Evolutionary conservation across 768 basidiomycete genomes (phyloP).

Genomic region (Boletus rubropictus): DNA sequence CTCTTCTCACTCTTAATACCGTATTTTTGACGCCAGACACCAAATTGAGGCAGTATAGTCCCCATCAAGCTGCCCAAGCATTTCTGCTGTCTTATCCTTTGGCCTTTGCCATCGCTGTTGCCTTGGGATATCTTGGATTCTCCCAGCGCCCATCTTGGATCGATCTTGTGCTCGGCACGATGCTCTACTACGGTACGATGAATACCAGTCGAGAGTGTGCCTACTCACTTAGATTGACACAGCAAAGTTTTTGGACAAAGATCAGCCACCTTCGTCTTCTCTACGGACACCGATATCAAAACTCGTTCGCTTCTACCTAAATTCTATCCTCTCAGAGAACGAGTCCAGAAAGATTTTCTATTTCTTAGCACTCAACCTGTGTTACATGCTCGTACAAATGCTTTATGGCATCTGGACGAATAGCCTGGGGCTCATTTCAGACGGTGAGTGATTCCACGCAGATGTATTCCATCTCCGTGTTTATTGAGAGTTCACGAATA

Average conservation of each 20-base stretch:
- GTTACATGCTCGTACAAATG: conserved; percentile 97
- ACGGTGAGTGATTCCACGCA: conserved; percentile 53
- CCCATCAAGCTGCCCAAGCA: conserved; percentile 49
- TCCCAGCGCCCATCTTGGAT: conserved; percentile 53
- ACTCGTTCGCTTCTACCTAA: conserved; percentile 66
- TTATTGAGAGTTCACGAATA: conserved; percentile 1
- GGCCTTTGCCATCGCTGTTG: conserved; percentile 41
- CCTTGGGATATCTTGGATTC: conserved; percentile 60
- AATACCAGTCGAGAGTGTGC: not conserved
- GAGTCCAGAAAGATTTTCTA: conserved; percentile 96
- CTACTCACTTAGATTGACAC: conserved; percentile 6
- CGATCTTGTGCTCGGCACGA: conserved; percentile 51
- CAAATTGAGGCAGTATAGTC: conserved; percentile 40
- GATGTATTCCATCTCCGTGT: not conserved
- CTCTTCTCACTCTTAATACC: conserved; percentile 55
- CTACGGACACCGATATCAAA: conserved; percentile 51
- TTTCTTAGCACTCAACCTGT: conserved; percentile 90
- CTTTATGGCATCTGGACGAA: conserved; percentile 97
- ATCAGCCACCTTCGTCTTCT: conserved; percentile 37
- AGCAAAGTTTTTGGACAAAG: conserved; percentile 51
- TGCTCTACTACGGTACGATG: conserved; percentile 61
- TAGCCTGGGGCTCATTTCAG: conserved; percentile 91
- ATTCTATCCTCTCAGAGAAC: conserved; percentile 83
- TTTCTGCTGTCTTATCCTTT: conserved; percentile 56
- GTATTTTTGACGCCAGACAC: conserved; percentile 57